A percentile compares a stretch with the other conserved stretches of the same genome.
Evolutionary conservation across 169 alveolate genomes (phyloP).

Genomic region (Eimeria praecox): DNA sequence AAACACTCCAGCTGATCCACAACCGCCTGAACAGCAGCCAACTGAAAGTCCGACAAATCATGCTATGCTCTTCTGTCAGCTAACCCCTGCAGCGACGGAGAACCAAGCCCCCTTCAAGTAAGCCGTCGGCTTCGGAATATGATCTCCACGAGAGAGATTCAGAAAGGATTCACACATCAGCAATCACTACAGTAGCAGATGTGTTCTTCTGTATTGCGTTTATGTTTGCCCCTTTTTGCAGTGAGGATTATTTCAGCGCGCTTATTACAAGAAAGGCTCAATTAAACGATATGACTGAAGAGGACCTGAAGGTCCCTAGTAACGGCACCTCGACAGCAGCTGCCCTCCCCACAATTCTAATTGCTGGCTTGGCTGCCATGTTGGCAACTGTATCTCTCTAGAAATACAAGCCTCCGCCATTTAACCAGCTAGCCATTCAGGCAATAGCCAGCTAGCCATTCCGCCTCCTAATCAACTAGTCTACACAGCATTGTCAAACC

Average conservation of each 20-base stretch:
- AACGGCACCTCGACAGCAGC: background rate
- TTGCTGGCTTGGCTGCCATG: background rate
- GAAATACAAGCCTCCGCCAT: background rate
- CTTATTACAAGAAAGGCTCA: background rate
- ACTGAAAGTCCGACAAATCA: background rate
- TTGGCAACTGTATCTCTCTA: background rate
- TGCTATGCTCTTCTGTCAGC: background rate
- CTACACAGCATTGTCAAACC: background rate
- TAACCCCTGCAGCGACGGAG: background rate
- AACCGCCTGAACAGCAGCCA: background rate
- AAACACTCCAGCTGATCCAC: background rate
- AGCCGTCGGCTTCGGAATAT: background rate
- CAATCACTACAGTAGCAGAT: background rate
- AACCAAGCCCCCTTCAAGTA: background rate
- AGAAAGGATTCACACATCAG: background rate
- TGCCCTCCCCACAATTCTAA: background rate
- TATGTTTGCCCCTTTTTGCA: background rate
- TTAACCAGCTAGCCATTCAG: background rate
- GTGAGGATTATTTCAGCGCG: slow-evolving; percentile 9
- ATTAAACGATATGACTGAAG: background rate
- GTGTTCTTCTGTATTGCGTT: background rate
- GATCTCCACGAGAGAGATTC: background rate
- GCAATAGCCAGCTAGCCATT: background rate
- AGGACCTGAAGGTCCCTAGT: background rate
- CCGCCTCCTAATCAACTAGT: background rate